Conservation (phyloP, 768 basidiomycete genomes). For the Russula sp. region DNA sequence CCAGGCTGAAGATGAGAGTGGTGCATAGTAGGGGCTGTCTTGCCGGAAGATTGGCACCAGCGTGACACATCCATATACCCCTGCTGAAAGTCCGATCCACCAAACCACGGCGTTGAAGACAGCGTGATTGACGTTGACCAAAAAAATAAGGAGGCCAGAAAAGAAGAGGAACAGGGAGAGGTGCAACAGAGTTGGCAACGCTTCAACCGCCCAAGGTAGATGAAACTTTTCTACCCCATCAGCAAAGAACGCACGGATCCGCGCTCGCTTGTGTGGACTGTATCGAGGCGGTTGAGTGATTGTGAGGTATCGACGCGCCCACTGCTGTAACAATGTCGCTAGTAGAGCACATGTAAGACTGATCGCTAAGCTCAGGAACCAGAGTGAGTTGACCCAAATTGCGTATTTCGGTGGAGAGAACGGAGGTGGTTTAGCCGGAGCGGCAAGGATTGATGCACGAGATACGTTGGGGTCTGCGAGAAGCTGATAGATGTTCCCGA, state of each 20-base stretch:
- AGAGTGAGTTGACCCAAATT: conserved; percentile 5
- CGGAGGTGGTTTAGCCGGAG: neutral
- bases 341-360: neutral
- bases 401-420: neutral
- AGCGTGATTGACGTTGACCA: neutral
- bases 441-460: neutral
- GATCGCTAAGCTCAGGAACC: neutral
- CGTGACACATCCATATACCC: neutral
- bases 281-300: neutral
- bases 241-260: neutral
- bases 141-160: neutral
- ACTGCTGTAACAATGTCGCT: conserved; percentile 2
- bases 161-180: conserved; percentile 5
- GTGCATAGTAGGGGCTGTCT: neutral
- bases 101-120: neutral
- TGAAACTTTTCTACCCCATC: neutral
- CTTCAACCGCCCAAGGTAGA: neutral
- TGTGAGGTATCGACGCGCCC: neutral
- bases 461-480: neutral
- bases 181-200: neutral
- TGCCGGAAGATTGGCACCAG: neutral
- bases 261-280: neutral
- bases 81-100: neutral
- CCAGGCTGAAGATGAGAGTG: neutral
- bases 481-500: neutral